These are phyloP conservation scores for Neurospora sp. DNA, from an alignment of 495 filamentous ascomycete species.

Conservation along the genomic window DNA sequence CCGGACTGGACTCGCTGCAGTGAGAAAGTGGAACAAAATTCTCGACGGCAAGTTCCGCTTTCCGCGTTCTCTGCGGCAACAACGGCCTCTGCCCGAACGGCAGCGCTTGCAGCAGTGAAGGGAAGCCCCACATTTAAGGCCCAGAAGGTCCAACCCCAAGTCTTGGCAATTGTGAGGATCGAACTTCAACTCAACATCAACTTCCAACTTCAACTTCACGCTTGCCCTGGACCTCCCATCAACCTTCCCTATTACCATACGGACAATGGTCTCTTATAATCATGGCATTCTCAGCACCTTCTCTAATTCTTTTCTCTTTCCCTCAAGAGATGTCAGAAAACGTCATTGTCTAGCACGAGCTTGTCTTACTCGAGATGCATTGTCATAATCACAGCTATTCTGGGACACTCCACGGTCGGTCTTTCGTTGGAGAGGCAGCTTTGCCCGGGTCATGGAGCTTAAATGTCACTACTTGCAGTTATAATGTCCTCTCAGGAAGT, in stretches of 20 bases:
- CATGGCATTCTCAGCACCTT: neutral
- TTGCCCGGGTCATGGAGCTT: neutral
- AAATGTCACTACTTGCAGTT: too few relatives aligned
- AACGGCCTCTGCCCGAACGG: neutral
- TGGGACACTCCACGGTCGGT: too few relatives aligned
- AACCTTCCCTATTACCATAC: neutral
- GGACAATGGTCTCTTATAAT: neutral
- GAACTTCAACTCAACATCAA: neutral
- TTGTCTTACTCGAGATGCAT: neutral
- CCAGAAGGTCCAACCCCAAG: neutral
- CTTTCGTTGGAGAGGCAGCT: neutral
- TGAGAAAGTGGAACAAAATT: neutral
- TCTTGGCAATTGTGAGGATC: too few relatives aligned
- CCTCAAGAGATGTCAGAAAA: neutral
- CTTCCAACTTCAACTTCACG: neutral
- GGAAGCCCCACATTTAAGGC: neutral
- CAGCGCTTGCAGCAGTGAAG: neutral
- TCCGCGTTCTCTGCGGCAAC: neutral
- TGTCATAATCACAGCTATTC: neutral
- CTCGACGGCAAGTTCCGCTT: neutral
- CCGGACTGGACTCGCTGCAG: neutral
- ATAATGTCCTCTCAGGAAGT: neutral
- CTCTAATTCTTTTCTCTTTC: neutral
- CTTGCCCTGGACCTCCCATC: neutral
- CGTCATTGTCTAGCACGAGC: neutral